Percentiles rank a stretch among this genome's conserved stretches.
phyloP scores from a whole-genome alignment of 306 rosid species.

The Cucumis hystrix region DNA sequence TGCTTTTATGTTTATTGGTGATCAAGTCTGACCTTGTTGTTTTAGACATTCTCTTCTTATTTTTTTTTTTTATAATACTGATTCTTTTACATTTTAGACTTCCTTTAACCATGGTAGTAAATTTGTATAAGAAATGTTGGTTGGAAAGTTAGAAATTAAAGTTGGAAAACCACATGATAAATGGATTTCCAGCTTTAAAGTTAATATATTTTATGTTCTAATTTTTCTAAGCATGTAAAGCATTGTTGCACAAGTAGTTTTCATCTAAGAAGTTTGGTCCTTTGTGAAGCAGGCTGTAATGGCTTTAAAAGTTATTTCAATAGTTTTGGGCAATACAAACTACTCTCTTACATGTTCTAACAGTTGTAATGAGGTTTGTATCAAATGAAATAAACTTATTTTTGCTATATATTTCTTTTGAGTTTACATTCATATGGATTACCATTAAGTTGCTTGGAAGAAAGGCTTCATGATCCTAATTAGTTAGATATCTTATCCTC shows the following conservation, averaged over 20 bases:
- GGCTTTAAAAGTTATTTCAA: not conserved
- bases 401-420: too few relatives aligned
- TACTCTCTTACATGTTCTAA: not conserved
- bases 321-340: not conserved
- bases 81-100: not conserved
- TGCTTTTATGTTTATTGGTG: too few relatives aligned
- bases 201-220: not conserved
- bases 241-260: not conserved
- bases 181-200: not conserved
- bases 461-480: too few relatives aligned
- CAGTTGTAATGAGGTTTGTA: too few relatives aligned
- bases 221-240: not conserved
- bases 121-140: not conserved
- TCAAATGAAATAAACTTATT: too few relatives aligned
- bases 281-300: not conserved
- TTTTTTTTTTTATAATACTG: too few relatives aligned
- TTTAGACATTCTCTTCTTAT: not conserved
- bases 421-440: too few relatives aligned
- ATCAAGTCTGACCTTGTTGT: not conserved
- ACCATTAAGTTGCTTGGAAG: too few relatives aligned
- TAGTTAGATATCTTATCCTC: too few relatives aligned
- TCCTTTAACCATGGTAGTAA: not conserved
- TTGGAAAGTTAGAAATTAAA: slow-evolving; percentile 3
- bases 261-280: not conserved
- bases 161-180: not conserved